These are phyloP conservation scores for Populus euphratica DNA, from an alignment of 345 rosid genomes.

Conservation along the genomic window DNA sequence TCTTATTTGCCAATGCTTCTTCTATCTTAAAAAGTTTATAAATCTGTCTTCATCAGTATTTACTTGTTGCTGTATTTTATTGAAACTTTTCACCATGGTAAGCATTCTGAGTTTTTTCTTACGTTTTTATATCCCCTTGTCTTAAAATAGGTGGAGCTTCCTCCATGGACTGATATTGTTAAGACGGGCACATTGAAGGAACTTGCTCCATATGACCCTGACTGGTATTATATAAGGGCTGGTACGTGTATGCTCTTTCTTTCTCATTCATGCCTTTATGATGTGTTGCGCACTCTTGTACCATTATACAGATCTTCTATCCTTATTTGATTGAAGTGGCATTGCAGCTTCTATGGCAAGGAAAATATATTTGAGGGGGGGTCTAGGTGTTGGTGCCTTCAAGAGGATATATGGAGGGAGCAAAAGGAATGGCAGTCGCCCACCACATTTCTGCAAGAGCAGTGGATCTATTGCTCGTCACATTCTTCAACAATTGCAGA, in stretches of 20 bases:
- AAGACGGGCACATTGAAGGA: conserved; percentile 76
- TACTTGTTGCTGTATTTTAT: background rate
- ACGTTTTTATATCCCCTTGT: background rate
- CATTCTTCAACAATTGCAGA: conserved; percentile 72
- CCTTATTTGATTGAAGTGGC: background rate
- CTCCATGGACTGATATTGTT: conserved; percentile 82
- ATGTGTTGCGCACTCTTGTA: too few relatives aligned
- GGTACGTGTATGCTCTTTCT: conserved; percentile 16
- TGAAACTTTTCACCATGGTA: background rate
- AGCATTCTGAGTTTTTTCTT: background rate
- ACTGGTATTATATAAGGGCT: conserved; percentile 82
- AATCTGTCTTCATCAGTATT: background rate
- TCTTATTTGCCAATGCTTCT: background rate
- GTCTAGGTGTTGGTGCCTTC: conserved; percentile 89
- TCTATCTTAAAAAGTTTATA: background rate
- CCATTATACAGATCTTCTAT: too few relatives aligned
- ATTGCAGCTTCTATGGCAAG: conserved; percentile 85
- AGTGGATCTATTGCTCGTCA: conserved; percentile 83
- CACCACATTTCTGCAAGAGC: conserved; percentile 82
- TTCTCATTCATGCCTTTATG: background rate
- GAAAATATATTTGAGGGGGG: conserved; percentile 80
- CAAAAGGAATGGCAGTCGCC: conserved; percentile 82
- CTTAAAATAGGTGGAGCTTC: conserved; percentile 65
- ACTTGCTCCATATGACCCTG: conserved; percentile 91
- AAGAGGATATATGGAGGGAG: conserved; percentile 80